Conservation (phyloP, 495 filamentous ascomycete species). For the Tuber indicum region DNA sequence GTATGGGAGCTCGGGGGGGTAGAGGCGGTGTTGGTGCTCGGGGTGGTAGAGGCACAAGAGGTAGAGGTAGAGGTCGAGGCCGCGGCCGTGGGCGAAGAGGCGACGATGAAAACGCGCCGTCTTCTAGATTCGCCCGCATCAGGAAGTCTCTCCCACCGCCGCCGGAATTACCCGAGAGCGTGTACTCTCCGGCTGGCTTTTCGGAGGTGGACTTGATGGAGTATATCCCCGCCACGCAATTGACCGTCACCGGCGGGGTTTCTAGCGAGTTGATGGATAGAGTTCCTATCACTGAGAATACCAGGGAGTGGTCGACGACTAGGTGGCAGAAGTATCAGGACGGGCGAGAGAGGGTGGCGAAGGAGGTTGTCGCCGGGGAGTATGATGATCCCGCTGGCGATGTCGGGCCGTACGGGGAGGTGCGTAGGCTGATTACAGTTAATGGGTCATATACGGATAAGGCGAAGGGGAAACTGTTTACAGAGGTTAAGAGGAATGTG, state of each 20-base stretch:
- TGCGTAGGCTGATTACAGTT: constrained; percentile 21
- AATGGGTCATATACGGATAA: constrained; percentile 23
- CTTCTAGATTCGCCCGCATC: not conserved
- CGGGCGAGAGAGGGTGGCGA: constrained; percentile 6
- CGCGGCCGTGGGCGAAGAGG: not conserved
- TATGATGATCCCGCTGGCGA: constrained; percentile 5
- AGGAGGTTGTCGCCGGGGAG: constrained; percentile 11
- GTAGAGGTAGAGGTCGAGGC: constrained; percentile 3
- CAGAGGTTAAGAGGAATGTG: not conserved
- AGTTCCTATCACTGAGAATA: constrained; percentile 8
- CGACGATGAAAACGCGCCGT: not conserved
- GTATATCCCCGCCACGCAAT: constrained; percentile 17
- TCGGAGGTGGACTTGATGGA: not conserved
- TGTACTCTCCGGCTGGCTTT: constrained; percentile 11
- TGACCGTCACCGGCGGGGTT: constrained; percentile 16
- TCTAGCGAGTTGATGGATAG: not conserved
- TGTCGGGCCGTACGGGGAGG: constrained; percentile 1
- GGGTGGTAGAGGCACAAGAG: constrained; percentile 12
- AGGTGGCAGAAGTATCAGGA: constrained; percentile 24
- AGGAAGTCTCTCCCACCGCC: constrained; percentile 10
- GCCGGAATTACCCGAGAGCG: constrained; percentile 16
- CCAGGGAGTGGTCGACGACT: constrained; percentile 8
- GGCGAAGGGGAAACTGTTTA: constrained; percentile 17
- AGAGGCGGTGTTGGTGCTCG: constrained; percentile 3
- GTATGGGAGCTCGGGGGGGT: constrained; percentile 1